Percentiles rank a stretch among this genome's conserved stretches.
These are phyloP conservation scores for Catharanthus roseus DNA, from an alignment of 257 asterid genomes.

Conservation along the genomic window DNA sequence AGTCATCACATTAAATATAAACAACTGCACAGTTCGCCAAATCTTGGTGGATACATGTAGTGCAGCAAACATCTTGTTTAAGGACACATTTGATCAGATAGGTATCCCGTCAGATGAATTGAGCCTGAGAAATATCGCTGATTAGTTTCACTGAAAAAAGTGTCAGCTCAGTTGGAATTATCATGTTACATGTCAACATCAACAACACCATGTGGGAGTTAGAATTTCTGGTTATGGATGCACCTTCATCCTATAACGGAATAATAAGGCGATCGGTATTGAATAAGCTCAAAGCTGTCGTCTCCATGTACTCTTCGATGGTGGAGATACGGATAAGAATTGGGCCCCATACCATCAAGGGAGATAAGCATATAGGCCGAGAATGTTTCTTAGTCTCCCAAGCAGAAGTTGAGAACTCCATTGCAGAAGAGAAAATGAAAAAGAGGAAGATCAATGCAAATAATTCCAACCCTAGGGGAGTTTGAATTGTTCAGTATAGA, in stretches of 20 bases:
- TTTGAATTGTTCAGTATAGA: not conserved
- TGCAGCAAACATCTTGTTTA: not conserved
- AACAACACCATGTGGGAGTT: no score
- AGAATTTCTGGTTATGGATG: no score
- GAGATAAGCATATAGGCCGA: not conserved
- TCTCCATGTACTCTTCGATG: not conserved
- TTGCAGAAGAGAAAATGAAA: no score
- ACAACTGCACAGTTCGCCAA: no score
- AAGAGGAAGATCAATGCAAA: not conserved
- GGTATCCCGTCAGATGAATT: no score
- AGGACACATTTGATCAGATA: not conserved
- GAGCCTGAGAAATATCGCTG: no score
- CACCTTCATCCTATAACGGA: not conserved
- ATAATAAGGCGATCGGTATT: not conserved
- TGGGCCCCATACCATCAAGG: not conserved
- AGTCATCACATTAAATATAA: no score
- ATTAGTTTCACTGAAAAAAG: no score
- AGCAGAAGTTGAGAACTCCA: no score
- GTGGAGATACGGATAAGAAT: not conserved
- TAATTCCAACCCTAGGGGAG: not conserved
- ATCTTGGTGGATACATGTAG: not conserved
- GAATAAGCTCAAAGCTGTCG: no score
- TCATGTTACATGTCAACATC: no score
- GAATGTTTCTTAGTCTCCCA: not conserved
- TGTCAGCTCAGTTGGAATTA: no score